These are phyloP conservation scores for Eutrema heterophyllum DNA, from an alignment of 345 rosid genomes.

Conservation along the genomic window DNA sequence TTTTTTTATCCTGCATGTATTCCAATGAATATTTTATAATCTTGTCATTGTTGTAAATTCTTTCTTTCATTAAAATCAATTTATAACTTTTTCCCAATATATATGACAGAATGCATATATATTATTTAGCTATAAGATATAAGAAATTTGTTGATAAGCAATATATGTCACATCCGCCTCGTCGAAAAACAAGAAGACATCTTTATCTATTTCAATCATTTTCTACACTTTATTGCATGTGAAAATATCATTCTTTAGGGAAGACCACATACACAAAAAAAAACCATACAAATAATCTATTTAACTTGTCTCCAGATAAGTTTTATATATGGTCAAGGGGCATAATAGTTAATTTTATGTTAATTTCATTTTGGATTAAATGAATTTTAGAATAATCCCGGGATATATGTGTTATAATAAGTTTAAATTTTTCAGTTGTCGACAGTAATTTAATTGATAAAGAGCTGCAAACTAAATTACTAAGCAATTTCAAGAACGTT, in stretches of 20 bases:
- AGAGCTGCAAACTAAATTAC: not conserved
- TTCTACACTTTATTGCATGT: conserved; percentile 27
- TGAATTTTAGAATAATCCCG: not conserved
- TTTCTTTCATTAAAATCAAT: not conserved
- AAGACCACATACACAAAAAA: not conserved
- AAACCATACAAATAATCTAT: not conserved
- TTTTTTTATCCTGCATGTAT: not conserved
- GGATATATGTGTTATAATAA: not conserved
- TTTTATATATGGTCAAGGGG: not conserved
- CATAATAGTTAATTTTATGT: not conserved
- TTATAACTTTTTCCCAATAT: not conserved
- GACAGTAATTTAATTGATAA: not conserved
- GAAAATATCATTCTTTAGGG: conserved; percentile 7
- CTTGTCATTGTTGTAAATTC: not conserved
- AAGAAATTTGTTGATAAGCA: not conserved
- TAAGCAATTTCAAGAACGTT: not conserved
- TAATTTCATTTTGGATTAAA: not conserved
- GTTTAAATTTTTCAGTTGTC: not conserved
- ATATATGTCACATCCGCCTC: conserved; percentile 21
- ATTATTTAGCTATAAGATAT: not conserved
- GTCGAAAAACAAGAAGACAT: conserved; percentile 19
- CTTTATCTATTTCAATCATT: conserved; percentile 27
- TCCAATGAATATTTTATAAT: not conserved
- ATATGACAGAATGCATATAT: not conserved
- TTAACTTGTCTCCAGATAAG: not conserved